These are phyloP conservation scores for Sequoiadendron giganteum DNA, from an alignment of 75 land plant genomes.

Conservation along the genomic window DNA sequence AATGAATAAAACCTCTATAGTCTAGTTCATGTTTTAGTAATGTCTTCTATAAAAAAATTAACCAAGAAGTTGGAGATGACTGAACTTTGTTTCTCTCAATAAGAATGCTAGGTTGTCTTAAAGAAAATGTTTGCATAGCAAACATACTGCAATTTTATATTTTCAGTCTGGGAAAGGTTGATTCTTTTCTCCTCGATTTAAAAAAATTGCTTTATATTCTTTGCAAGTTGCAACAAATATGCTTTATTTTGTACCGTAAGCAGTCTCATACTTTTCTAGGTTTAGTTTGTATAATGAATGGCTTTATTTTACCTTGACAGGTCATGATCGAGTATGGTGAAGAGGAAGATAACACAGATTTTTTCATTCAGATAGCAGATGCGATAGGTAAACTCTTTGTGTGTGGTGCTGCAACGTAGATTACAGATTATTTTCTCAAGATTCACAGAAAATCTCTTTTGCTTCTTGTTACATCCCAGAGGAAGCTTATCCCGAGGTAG, in stretches of 20 bases:
- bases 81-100: not conserved
- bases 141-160: not conserved
- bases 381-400: not conserved
- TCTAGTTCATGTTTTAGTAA: not conserved
- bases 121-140: not conserved
- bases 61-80: not conserved
- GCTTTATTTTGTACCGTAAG: not conserved
- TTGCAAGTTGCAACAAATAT: not conserved
- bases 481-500: not conserved
- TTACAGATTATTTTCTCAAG: not conserved
- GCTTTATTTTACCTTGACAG: not conserved
- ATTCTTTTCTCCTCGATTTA: not conserved
- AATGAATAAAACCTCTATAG: not conserved
- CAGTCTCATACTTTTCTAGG: not conserved
- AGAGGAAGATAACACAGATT: not conserved
- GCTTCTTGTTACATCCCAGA: not conserved
- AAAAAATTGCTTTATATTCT: not conserved
- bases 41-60: not conserved
- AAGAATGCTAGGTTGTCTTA: not conserved
- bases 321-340: not conserved
- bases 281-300: not conserved
- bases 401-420: not conserved
- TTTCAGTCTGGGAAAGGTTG: not conserved
- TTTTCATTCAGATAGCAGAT: constrained; percentile 1
- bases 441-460: not conserved